phyloP scores from a whole-genome alignment of 129 eudicot genomes.

The Glebionis coronaria region DNA sequence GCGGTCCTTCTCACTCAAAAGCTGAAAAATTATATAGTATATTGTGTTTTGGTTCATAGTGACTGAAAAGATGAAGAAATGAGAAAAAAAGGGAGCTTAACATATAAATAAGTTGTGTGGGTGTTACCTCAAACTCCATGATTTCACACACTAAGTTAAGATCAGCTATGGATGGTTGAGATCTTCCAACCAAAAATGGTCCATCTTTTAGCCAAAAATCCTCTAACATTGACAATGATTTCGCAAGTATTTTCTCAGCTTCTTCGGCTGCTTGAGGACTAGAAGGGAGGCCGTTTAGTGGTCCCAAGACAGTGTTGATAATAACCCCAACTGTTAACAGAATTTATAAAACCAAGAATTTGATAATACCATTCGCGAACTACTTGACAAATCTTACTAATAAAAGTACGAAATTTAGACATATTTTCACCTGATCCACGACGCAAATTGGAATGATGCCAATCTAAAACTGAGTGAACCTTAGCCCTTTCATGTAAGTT shows the following conservation, averaged over 20 bases:
- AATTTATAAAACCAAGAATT: neutral
- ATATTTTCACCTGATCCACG: constrained; percentile 59
- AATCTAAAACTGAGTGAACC: constrained; percentile 75
- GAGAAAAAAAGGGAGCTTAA: neutral
- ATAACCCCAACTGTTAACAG: constrained; percentile 31
- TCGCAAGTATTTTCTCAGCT: constrained; percentile 38
- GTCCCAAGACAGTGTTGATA: constrained; percentile 37
- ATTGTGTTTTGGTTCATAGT: neutral
- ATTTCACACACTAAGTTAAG: constrained; percentile 67
- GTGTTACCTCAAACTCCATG: constrained; percentile 69
- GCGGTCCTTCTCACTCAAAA: constrained; percentile 48
- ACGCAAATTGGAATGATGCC: constrained; percentile 94
- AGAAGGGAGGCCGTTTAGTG: constrained; percentile 38
- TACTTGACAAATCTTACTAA: neutral
- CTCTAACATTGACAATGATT: constrained; percentile 52
- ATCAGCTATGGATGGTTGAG: constrained; percentile 72
- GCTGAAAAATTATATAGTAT: constrained; percentile 27
- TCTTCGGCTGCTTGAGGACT: constrained; percentile 48
- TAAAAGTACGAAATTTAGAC: neutral
- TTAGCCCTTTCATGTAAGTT: constrained; percentile 71
- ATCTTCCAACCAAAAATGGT: constrained; percentile 48
- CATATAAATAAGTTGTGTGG: neutral
- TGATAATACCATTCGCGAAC: neutral
- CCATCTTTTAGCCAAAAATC: constrained; percentile 67
- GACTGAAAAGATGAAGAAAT: neutral